phyloP scores from a whole-genome alignment of 2,329 filamentous ascomycete genomes.

The Arachnomyces sp. region DNA sequence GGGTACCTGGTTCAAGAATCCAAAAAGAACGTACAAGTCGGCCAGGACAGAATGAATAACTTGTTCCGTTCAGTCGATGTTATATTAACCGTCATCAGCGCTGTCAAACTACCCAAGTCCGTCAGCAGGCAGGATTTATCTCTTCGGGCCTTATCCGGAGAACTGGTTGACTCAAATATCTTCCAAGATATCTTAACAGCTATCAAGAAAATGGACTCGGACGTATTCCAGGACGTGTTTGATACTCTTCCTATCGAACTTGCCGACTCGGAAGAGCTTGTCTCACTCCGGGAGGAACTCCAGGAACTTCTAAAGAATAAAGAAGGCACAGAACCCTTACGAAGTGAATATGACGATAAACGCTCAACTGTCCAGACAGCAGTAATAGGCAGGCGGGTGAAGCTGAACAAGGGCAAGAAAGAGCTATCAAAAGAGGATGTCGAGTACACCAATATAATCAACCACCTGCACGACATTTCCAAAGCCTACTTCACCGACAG shows the following conservation, averaged over 20 bases:
- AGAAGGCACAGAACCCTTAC: constrained; percentile 45
- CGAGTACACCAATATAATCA: constrained; percentile 47
- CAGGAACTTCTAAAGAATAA: constrained; percentile 40
- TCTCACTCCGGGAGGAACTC: constrained; percentile 40
- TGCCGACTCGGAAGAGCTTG: constrained; percentile 28
- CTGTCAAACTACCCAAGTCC: constrained; percentile 23
- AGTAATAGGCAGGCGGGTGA: constrained; percentile 52
- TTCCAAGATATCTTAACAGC: constrained; percentile 45
- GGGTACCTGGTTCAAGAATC: constrained; percentile 37
- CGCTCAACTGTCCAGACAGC: constrained; percentile 49
- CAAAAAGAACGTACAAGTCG: constrained; percentile 28
- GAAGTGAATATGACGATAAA: constrained; percentile 67
- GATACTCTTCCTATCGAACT: constrained; percentile 25
- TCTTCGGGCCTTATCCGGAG: constrained; percentile 40
- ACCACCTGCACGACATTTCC: constrained; percentile 38
- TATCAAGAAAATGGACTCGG: constrained; percentile 46
- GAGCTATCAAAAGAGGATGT: constrained; percentile 45
- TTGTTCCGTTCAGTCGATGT: constrained; percentile 27
- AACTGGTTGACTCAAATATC: constrained; percentile 43
- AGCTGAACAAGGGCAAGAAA: constrained; percentile 49
- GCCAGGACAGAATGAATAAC: constrained; percentile 32
- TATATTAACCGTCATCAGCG: constrained; percentile 20
- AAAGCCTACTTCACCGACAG: constrained; percentile 37
- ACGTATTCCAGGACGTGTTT: constrained; percentile 37
- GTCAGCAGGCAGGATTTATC: constrained; percentile 28